These are phyloP conservation scores for Candida freyschussii DNA, from an alignment of 1,139 yeast genomes.

Conservation along the genomic window DNA sequence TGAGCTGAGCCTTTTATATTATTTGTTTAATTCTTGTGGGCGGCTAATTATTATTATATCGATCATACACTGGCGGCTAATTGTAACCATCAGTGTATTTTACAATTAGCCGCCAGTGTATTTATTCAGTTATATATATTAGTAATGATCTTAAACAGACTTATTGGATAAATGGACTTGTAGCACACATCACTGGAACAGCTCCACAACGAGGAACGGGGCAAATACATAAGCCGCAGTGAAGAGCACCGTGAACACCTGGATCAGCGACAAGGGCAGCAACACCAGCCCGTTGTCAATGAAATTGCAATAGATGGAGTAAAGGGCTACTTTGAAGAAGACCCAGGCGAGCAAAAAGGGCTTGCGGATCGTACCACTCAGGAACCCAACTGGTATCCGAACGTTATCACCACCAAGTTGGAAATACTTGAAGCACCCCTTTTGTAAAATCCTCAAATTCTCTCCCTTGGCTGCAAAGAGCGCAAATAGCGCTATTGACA, in stretches of 20 bases:
- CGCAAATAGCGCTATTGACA: conserved; percentile 85
- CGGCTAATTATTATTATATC: too few species aligned
- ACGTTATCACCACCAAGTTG: conserved; percentile 78
- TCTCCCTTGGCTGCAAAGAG: conserved; percentile 81
- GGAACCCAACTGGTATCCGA: conserved; percentile 72
- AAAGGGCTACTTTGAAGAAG: conserved; percentile 87
- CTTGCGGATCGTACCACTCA: conserved; percentile 75
- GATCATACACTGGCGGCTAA: too few species aligned
- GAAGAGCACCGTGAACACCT: conserved; percentile 61
- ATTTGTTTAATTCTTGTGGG: too few species aligned
- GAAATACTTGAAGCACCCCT: conserved; percentile 87
- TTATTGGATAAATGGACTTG: too few species aligned
- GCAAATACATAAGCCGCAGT: conserved; percentile 78
- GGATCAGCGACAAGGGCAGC: conserved; percentile 69
- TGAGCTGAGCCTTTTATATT: too few species aligned
- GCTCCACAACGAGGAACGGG: conserved; percentile 54
- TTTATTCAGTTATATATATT: too few species aligned
- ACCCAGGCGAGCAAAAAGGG: conserved; percentile 76
- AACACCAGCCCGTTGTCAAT: conserved; percentile 56
- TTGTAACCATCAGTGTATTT: too few species aligned
- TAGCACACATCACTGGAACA: conserved; percentile 27
- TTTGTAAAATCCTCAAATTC: conserved; percentile 65
- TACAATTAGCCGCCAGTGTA: too few species aligned
- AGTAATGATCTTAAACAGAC: too few species aligned
- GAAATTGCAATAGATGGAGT: conserved; percentile 70